phyloP scores from a whole-genome alignment of 2,329 filamentous ascomycete species.

The Exophiala viscosa region DNA sequence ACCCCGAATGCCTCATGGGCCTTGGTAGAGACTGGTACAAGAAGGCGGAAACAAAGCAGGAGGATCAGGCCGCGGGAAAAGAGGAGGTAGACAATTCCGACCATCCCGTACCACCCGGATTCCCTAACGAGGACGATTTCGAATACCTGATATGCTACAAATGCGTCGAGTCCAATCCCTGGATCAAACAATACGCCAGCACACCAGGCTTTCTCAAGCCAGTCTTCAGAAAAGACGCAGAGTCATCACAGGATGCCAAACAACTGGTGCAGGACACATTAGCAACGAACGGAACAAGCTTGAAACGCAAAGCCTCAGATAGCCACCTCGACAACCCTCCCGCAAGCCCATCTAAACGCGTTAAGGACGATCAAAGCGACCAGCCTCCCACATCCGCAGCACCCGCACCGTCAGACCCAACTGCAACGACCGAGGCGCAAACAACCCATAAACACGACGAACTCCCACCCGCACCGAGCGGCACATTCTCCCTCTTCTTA shows the following conservation, averaged over 20 bases:
- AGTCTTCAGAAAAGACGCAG: conserved; percentile 51
- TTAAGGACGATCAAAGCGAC: conserved; percentile 55
- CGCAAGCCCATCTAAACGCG: conserved; percentile 53
- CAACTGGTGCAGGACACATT: neutral
- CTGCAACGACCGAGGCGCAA: conserved; percentile 17
- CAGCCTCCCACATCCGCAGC: conserved; percentile 11
- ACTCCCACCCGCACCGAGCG: conserved; percentile 55
- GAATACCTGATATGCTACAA: conserved; percentile 92
- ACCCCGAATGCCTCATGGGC: conserved; percentile 86
- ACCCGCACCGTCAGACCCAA: conserved; percentile 16
- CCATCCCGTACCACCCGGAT: conserved; percentile 72
- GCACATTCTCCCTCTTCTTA: conserved; percentile 76
- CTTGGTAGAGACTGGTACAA: conserved; percentile 70
- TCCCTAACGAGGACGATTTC: conserved; percentile 84
- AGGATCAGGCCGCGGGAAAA: conserved; percentile 29
- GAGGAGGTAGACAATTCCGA: conserved; percentile 30
- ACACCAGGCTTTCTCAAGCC: conserved; percentile 73
- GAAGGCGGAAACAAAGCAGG: conserved; percentile 33
- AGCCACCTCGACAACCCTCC: conserved; percentile 20
- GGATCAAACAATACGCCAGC: conserved; percentile 86
- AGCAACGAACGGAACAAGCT: neutral
- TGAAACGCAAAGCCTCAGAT: conserved; percentile 46
- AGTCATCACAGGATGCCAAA: conserved; percentile 9
- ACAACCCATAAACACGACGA: conserved; percentile 58
- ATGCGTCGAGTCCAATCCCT: conserved; percentile 80